phyloP scores from a whole-genome alignment of 2,329 filamentous ascomycete species.

The Phaeosphaeriaceae sp. region DNA sequence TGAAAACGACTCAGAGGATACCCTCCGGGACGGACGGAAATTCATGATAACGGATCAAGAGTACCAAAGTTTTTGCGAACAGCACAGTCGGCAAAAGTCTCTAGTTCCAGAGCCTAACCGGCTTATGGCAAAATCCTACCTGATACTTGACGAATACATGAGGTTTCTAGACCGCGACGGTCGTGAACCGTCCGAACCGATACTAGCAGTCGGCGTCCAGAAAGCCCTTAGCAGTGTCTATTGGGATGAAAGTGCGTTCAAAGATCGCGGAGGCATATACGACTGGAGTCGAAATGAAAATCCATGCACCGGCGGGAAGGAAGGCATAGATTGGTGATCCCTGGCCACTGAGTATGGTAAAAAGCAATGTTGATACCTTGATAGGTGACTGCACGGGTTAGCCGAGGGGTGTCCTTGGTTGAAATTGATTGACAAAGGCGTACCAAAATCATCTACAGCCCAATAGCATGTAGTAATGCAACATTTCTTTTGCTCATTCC shows the following conservation, averaged over 20 bases:
- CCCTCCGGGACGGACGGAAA: constrained; percentile 44
- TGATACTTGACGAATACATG: constrained; percentile 60
- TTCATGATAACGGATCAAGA: constrained; percentile 58
- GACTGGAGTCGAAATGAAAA: constrained; percentile 49
- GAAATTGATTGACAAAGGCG: no score
- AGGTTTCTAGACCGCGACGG: constrained; percentile 53
- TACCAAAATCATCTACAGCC: no score
- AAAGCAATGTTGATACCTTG: no score
- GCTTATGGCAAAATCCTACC: constrained; percentile 59
- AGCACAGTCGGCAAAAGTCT: constrained; percentile 51
- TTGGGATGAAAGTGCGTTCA: constrained; percentile 57
- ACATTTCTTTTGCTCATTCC: no score
- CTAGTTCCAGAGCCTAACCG: constrained; percentile 55
- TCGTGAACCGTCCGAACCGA: constrained; percentile 41
- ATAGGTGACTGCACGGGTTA: no score
- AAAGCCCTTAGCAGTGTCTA: constrained; percentile 53
- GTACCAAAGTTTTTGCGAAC: constrained; percentile 54
- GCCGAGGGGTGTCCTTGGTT: no score
- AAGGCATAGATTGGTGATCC: no score
- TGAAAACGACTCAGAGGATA: constrained; percentile 56
- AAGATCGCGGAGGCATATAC: constrained; percentile 56
- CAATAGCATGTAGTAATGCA: no score
- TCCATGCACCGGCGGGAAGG: neutral
- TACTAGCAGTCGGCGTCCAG: constrained; percentile 56
- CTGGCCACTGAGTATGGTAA: no score